Evolutionary conservation across 176 grass and related monocot genomes (phyloP).

Genomic region (Guadua angustifolia): DNA sequence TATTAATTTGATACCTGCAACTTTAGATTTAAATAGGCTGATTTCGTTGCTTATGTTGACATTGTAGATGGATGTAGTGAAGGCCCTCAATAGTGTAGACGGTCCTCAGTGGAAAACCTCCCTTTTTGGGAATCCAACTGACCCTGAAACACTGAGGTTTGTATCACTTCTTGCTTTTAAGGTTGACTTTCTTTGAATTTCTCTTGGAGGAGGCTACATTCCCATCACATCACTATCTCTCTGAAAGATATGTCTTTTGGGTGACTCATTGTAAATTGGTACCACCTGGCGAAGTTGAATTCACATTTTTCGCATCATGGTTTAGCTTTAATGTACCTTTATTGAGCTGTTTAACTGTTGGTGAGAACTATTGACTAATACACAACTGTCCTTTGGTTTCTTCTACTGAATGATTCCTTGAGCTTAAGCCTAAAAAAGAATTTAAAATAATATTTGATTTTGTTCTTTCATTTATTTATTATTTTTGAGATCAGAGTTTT

Average conservation of each 20-base stretch:
- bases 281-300: slow-evolving; percentile 19
- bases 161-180: slow-evolving; percentile 37
- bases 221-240: slow-evolving; percentile 21
- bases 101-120: slow-evolving; percentile 97
- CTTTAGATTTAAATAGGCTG: slow-evolving; percentile 29
- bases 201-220: slow-evolving; percentile 20
- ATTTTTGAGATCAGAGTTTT: slow-evolving; percentile 1
- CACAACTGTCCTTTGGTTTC: slow-evolving; percentile 8
- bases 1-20: slow-evolving; percentile 1
- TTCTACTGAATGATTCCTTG: neutral
- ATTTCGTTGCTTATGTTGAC: slow-evolving; percentile 35
- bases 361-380: slow-evolving; percentile 1
- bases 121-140: slow-evolving; percentile 91
- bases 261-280: neutral
- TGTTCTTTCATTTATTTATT: neutral
- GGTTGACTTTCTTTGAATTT: slow-evolving; percentile 28
- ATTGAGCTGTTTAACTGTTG: neutral
- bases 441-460: neutral
- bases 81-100: slow-evolving; percentile 81
- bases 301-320: slow-evolving; percentile 28
- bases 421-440: neutral
- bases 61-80: slow-evolving; percentile 89
- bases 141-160: slow-evolving; percentile 91
- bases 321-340: slow-evolving; percentile 17
- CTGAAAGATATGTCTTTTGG: slow-evolving; percentile 28